These are phyloP conservation scores for Apiospora marii DNA, from an alignment of 2,329 filamentous ascomycete species.

Conservation along the genomic window DNA sequence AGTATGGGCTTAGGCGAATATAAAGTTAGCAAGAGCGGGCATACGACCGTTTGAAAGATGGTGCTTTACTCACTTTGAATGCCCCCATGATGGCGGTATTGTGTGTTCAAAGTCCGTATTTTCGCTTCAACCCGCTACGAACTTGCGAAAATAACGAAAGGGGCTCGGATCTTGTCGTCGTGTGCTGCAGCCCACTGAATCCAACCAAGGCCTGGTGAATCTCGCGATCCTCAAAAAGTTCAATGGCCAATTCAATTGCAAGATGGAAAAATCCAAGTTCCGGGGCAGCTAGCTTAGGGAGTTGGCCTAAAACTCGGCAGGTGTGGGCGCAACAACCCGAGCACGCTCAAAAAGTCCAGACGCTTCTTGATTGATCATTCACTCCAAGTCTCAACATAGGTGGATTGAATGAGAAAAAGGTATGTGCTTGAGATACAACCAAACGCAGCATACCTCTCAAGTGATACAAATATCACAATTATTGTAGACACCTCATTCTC, in stretches of 20 bases:
- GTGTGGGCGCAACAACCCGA: neutral
- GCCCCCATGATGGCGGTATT: slow-evolving; percentile 27
- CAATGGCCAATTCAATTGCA: slow-evolving; percentile 21
- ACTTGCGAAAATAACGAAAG: neutral
- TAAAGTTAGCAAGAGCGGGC: neutral
- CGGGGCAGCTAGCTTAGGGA: slow-evolving; percentile 19
- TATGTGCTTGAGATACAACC: neutral
- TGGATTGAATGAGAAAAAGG: too few relatives aligned
- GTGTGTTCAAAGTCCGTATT: neutral
- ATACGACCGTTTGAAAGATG: neutral
- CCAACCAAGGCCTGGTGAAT: neutral
- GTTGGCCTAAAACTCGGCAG: neutral
- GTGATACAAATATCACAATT: neutral
- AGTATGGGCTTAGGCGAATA: slow-evolving; percentile 36
- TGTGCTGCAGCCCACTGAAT: slow-evolving; percentile 10
- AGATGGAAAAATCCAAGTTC: slow-evolving; percentile 23
- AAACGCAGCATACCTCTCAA: neutral
- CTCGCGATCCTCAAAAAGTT: slow-evolving; percentile 22
- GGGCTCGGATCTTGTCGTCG: neutral
- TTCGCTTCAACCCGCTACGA: neutral
- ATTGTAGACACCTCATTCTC: neutral
- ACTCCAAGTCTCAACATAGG: neutral
- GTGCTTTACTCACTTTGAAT: slow-evolving; percentile 26
- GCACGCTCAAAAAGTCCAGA: neutral
- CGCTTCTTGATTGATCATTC: neutral